A percentile compares a stretch with the other conserved stretches of the same genome.
phyloP scores from a whole-genome alignment of 768 basidiomycete species.

The Terana coerulea region DNA sequence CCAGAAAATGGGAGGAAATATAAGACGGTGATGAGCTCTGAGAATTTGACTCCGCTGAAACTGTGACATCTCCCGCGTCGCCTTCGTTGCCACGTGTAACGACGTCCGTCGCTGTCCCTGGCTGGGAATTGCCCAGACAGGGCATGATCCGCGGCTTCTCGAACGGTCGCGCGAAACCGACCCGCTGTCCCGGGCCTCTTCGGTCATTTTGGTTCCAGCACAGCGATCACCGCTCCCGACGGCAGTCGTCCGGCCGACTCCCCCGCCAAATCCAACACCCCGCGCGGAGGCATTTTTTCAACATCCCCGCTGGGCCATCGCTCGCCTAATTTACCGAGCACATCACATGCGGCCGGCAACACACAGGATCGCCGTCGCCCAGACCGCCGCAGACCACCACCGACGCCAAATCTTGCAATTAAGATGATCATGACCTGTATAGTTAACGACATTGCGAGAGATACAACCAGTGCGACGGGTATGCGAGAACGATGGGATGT shows the following conservation, averaged over 20 bases:
- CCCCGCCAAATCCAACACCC: background rate
- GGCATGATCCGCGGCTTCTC: background rate
- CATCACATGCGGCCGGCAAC: too few species aligned
- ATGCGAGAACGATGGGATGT: constrained; percentile 15
- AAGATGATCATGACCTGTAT: background rate
- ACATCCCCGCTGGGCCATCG: background rate
- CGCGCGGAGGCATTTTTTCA: background rate
- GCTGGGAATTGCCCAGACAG: background rate
- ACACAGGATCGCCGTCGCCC: too few species aligned
- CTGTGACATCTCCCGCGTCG: constrained; percentile 12
- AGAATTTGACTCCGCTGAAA: constrained; percentile 27
- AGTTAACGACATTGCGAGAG: background rate
- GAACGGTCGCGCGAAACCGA: background rate
- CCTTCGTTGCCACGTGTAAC: constrained; percentile 25
- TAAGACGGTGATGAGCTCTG: constrained; percentile 5
- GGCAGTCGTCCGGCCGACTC: background rate
- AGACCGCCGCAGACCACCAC: background rate
- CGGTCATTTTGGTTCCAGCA: background rate
- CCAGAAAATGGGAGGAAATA: constrained; percentile 19
- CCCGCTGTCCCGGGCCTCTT: background rate
- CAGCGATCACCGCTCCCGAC: background rate
- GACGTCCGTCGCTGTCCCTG: constrained; percentile 15
- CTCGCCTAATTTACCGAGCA: background rate
- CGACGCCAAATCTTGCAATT: background rate
- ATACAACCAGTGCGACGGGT: constrained; percentile 22